Evolutionary conservation across 768 basidiomycete species (phyloP).

Genomic region (Mycena vitilis): DNA sequence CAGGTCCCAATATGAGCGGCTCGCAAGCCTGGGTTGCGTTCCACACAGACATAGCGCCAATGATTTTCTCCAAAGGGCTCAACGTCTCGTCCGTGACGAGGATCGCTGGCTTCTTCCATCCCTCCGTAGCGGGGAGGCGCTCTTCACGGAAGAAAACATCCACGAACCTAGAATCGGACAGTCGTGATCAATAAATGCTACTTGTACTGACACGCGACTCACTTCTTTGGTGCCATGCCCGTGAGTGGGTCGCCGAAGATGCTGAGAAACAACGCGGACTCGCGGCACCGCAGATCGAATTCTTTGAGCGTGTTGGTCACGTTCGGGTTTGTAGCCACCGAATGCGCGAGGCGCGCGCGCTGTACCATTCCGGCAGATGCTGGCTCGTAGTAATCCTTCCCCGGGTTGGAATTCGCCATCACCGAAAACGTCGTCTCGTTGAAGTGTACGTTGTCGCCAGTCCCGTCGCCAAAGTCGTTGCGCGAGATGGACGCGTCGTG

Average conservation of each 20-base stretch:
- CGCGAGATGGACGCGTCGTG: slow-evolving; percentile 33
- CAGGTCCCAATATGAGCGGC: not conserved
- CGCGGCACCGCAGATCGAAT: slow-evolving; percentile 24
- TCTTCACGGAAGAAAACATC: slow-evolving; percentile 32
- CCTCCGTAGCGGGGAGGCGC: slow-evolving; percentile 27
- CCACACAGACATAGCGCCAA: not conserved
- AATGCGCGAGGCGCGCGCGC: slow-evolving; percentile 18
- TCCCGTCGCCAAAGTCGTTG: slow-evolving; percentile 19
- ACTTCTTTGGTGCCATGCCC: slow-evolving; percentile 28
- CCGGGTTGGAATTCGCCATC: slow-evolving; percentile 25
- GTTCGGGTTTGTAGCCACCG: slow-evolving; percentile 27
- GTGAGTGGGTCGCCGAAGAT: slow-evolving; percentile 29
- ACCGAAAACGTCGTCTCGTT: slow-evolving; percentile 27
- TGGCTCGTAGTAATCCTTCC: slow-evolving; percentile 29
- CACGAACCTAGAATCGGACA: slow-evolving; percentile 6
- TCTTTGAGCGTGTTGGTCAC: slow-evolving; percentile 32
- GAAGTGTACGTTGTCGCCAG: slow-evolving; percentile 34
- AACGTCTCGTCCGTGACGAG: not conserved
- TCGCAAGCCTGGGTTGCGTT: not conserved
- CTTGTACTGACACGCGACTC: not conserved
- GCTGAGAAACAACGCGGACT: slow-evolving; percentile 29
- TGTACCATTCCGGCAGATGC: slow-evolving; percentile 20
- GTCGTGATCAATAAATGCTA: not conserved
- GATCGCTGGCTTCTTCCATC: slow-evolving; percentile 11
- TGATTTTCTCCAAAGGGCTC: not conserved